A percentile compares a stretch with the other conserved stretches of the same genome.
These are phyloP conservation scores for Volvox africanus DNA, from an alignment of 139 green algal species.

Conservation along the genomic window DNA sequence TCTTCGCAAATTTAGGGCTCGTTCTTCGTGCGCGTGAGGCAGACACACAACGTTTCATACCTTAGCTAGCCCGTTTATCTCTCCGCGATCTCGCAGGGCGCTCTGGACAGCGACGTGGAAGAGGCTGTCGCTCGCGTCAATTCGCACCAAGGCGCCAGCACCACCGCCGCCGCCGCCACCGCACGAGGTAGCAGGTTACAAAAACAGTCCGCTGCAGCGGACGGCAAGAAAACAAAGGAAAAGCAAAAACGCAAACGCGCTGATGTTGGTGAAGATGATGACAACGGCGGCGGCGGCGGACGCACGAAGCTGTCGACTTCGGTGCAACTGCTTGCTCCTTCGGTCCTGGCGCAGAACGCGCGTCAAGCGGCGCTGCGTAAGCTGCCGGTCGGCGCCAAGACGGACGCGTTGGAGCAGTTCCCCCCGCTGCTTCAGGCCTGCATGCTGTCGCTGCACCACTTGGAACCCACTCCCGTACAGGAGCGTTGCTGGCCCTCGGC, in stretches of 20 bases:
- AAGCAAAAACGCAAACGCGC: background rate
- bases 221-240: constrained; percentile 20
- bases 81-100: background rate
- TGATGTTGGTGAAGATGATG: background rate
- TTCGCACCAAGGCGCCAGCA: constrained; percentile 28
- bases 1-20: too few relatives aligned
- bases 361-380: background rate
- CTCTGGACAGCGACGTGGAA: constrained; percentile 18
- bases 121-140: constrained; percentile 1
- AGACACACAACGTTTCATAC: too few relatives aligned
- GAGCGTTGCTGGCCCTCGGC: constrained; percentile 49
- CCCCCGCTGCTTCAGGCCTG: constrained; percentile 65
- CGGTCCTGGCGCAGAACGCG: constrained; percentile 12
- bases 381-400: background rate
- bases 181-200: background rate
- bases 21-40: too few relatives aligned
- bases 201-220: background rate
- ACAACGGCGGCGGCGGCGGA: background rate
- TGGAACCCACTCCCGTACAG: constrained; percentile 84
- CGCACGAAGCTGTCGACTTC: constrained; percentile 48
- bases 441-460: constrained; percentile 75
- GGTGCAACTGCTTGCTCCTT: constrained; percentile 51
- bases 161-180: background rate
- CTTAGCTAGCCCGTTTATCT: too few relatives aligned
- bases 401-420: constrained; percentile 44